Evolutionary conservation across 352 stramenopile species (phyloP), one percentile per base, ranked within the genome.

Genomic region (Phytophthora pinifolia): DNA sequence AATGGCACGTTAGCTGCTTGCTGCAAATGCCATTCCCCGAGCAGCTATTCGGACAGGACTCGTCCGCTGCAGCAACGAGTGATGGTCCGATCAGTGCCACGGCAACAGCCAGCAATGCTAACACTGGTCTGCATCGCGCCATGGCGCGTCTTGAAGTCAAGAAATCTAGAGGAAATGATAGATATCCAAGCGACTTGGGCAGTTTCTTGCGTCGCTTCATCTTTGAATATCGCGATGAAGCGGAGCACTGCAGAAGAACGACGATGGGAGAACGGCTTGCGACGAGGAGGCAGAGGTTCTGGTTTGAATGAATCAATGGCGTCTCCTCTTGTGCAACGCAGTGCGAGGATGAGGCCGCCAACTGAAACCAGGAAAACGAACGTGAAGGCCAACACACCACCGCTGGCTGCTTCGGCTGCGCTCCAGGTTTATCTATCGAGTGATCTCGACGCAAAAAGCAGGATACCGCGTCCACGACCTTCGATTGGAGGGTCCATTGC

Each of bases 21-120:
- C 85, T 70, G 51, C 82, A 92, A 37, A 74, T 31, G 13, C 82
- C 82, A 33, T 76, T 73, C 6, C 70, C 66, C 4, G 74, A 87
- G 59, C 82, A 92, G 3, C 46, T 45, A 45, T 87, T 88, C 17
- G 67, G 65, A 53, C 82, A 92, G n/a, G 73, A 59, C 14, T 54
- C 69, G 5, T 53, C 42, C 14, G 15, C 37, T 39, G 42, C 41
- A 39, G 17, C 17, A 12, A 36, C 31, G 1, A 59, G 5, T 9
- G 52, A 42, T 20, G 32, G 13, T 29, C 18, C 20, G 8, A 27
- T 38, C 15, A 55, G 45, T 3, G n/a, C 33, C 9, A 58, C 14
- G 32, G 17, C 27, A n/a, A 29, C 35, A 52, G 22, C 25, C n/a
- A 63, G 5, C 20, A 54, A 25, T 14, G 18, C 12, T 15, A 58